A percentile compares a stretch with the other conserved stretches of the same genome.
Conservation (phyloP, 495 filamentous ascomycete species). For the Tuber magnatum region DNA sequence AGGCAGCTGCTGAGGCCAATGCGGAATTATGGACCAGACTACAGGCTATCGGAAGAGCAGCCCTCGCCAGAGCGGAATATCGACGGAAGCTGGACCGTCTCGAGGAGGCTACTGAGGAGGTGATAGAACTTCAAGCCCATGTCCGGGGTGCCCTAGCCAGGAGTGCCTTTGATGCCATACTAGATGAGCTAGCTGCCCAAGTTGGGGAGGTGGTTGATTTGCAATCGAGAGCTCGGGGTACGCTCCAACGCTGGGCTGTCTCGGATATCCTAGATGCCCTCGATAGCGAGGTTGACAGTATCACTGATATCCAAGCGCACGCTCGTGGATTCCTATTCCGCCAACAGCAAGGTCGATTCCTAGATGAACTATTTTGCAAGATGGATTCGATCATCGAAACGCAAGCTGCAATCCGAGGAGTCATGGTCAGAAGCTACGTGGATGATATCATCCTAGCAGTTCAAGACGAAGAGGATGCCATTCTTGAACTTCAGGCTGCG, state of each 20-base stretch:
- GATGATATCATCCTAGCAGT: constrained; percentile 64
- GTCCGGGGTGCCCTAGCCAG: constrained; percentile 44
- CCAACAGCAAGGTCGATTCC: constrained; percentile 47
- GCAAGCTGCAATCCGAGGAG: constrained; percentile 69
- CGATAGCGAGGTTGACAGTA: constrained; percentile 50
- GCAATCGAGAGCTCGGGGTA: constrained; percentile 46
- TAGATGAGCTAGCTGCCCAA: constrained; percentile 47
- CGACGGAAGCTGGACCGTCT: constrained; percentile 48
- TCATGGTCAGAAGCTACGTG: constrained; percentile 65
- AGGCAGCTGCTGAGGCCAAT: constrained; percentile 44
- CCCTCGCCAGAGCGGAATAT: constrained; percentile 47
- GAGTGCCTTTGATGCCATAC: constrained; percentile 44
- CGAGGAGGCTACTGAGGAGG: constrained; percentile 47
- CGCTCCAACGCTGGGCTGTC: constrained; percentile 42
- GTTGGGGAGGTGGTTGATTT: constrained; percentile 46
- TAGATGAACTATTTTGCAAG: constrained; percentile 54
- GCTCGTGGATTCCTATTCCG: constrained; percentile 58
- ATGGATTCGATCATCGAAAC: constrained; percentile 55
- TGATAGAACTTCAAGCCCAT: constrained; percentile 48
- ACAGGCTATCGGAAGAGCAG: constrained; percentile 50
- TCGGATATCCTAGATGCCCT: constrained; percentile 53
- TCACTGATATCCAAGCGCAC: constrained; percentile 63
- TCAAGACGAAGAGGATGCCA: constrained; percentile 67
- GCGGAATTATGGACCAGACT: constrained; percentile 46
- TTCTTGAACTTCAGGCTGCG: constrained; percentile 67